Base-by-base conservation (phyloP, 208 protist genomes). In the Wallacemonas sp. region DNA sequence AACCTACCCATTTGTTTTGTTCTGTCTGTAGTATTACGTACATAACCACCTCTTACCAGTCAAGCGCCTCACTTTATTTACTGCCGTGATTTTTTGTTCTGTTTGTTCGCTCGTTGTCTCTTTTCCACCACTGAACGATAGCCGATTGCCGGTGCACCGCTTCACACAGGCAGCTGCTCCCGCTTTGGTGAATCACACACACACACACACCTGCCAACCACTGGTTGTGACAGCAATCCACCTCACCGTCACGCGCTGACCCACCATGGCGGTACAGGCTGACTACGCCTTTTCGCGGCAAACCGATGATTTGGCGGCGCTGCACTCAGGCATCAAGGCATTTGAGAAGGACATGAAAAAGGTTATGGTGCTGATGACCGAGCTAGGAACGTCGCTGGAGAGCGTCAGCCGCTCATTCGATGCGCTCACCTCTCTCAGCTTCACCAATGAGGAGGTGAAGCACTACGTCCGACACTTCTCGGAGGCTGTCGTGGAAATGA, bases 281-380 rank as follows among this genome's bases (percentile, higher is more conserved):
- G 83, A 84, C 44, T 77, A 67, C 32, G 48, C 32, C 24, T 74
- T 78, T 57, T 58, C 63, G 17, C 52, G 64, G 1, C 75, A 84
- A 67, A 26, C 70, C 32, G 61, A 79, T 2, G 80, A 90, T 38
- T 55, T 87, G 19, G 30, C 37, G 19, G 42, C 55, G 1, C 37
- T 81, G 36, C 34, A 42, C 9, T 64, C 17, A 10, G 73, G 73
- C 41, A 66, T 83, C 39, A 64, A 71, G 24, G 36, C 36, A 19
- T 90, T 90, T 59, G 68, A 68, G 22, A 63, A 55, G 3, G 63
- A 73, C 45, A 79, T 90, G 76, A 73, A 68, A 1, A 53, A 65
- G 38, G 81, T 83, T 44, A 87, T 87, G 77, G 12, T 74, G 27
- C 73, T 81, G 17, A 84, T 90, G 78, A 90, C 84, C 27, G 79